Conservation (phyloP, 805 yeast genomes). For the Yamadazyma scolyti region DNA sequence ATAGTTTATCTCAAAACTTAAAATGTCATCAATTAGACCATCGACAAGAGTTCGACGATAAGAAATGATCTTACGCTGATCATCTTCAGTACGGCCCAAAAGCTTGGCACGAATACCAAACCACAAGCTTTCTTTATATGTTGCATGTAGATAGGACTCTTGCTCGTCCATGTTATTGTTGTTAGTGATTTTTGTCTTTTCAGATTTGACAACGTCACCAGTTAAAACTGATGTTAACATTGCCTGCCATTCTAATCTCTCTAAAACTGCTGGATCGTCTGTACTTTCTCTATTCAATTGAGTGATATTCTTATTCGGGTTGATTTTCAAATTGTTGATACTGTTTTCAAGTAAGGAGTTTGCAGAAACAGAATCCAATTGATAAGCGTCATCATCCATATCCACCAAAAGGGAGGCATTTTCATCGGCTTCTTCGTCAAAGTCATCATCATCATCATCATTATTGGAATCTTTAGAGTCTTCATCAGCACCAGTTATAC, state of each 20-base stretch:
- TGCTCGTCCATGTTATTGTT: constrained; percentile 37
- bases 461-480: constrained; percentile 14
- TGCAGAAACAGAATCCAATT: constrained; percentile 44
- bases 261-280: constrained; percentile 53
- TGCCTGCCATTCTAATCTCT: constrained; percentile 92
- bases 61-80: constrained; percentile 66
- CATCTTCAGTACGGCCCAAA: constrained; percentile 74
- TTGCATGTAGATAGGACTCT: constrained; percentile 49
- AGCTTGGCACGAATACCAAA: constrained; percentile 79
- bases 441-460: constrained; percentile 22
- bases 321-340: constrained; percentile 22
- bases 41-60: constrained; percentile 72
- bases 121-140: constrained; percentile 77
- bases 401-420: constrained; percentile 34
- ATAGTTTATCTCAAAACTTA: constrained; percentile 56
- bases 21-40: constrained; percentile 63
- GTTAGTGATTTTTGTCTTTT: constrained; percentile 70
- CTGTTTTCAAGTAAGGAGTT: constrained; percentile 30
- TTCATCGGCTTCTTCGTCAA: constrained; percentile 19
- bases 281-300: constrained; percentile 34
- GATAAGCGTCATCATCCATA: constrained; percentile 41
- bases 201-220: constrained; percentile 91
- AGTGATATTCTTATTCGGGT: constrained; percentile 28
- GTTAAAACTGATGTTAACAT: constrained; percentile 88
- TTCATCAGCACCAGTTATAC: constrained; percentile 44